Evolutionary conservation across 1,139 yeast genomes (phyloP), one percentile per base, ranked within the genome.

Genomic region (Meyerozyma smithsonii): DNA sequence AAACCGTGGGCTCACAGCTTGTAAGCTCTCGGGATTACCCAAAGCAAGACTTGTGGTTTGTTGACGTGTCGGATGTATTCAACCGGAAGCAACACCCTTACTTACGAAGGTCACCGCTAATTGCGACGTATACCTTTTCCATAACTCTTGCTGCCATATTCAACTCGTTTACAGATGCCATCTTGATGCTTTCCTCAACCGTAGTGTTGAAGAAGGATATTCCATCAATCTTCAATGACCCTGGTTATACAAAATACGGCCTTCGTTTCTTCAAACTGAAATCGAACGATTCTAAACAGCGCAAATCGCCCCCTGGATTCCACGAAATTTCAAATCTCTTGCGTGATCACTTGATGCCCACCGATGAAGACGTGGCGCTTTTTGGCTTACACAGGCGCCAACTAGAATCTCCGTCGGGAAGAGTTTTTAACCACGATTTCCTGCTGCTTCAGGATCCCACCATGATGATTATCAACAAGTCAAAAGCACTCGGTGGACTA

Each of bases 151-250:
- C 66, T 20, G 43, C 58, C 1, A 48, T 66, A 2, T 61, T 62
- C 51, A 62, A 61, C 41, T 54, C 68, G 0, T 67, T 66, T 43
- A 60, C 57, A 39, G 67, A 67, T 28, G 52, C 51, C 8, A 46
- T 64, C 2, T 36, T 65, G 16, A 26, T 68, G 35, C 21, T 30
- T 17, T 30, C 34, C 15, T 30, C 34, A 5, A 11, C 23, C 15
- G 16, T 30, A 3, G 7, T 30, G 10, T 14, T 30, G 10, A 15
- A 30, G 15, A 11, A 10, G 6, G 21, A 30, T 8, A 30, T 30
- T 11, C 23, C 19, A 17, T 17, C 21, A 10, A 42, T 60, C 4
- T 56, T 64, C 16, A 36, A 51, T 7, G 47, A 48, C 33, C 46
- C 46, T 16, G 41, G 42, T 10, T 67, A 55, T 43, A 39, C 46